phyloP scores from a whole-genome alignment of 2,329 filamentous ascomycete genomes.

The Trichoderma gracile region DNA sequence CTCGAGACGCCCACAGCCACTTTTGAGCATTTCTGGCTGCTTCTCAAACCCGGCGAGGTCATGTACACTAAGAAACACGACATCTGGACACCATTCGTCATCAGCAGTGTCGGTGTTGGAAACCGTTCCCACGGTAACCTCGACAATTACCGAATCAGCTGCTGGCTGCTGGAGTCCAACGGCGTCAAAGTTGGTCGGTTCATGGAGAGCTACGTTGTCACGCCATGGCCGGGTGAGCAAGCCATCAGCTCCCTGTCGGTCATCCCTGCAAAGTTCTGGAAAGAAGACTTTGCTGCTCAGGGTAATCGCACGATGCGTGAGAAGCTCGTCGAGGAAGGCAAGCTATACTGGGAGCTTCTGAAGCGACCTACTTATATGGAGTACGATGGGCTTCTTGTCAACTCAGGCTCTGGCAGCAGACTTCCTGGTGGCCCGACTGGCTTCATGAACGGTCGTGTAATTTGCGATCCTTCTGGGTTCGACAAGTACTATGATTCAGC shows the following conservation, averaged over 20 bases:
- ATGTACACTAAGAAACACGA: constrained; percentile 45
- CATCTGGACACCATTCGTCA: constrained; percentile 46
- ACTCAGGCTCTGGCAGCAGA: constrained; percentile 33
- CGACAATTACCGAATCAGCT: constrained; percentile 38
- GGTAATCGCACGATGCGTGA: constrained; percentile 38
- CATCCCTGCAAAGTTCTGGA: constrained; percentile 48
- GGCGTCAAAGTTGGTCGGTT: constrained; percentile 40
- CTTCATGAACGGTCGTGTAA: constrained; percentile 45
- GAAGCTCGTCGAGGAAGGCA: constrained; percentile 45
- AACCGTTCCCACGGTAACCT: constrained; percentile 19
- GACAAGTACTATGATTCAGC: constrained; percentile 38
- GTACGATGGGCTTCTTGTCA: constrained; percentile 46
- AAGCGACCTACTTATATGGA: constrained; percentile 50
- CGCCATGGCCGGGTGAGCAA: constrained; percentile 47
- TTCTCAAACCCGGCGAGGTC: constrained; percentile 49
- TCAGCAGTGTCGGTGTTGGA: constrained; percentile 38
- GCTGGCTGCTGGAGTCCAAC: constrained; percentile 46
- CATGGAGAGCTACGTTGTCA: constrained; percentile 42
- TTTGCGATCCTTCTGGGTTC: constrained; percentile 47
- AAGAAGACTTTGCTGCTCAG: constrained; percentile 39
- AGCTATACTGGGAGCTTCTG: constrained; percentile 50
- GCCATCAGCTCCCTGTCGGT: constrained; percentile 44
- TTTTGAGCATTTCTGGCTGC: constrained; percentile 49
- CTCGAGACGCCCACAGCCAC: constrained; percentile 44
- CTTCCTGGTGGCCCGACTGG: constrained; percentile 38